A percentile compares a stretch with the other conserved stretches of the same genome.
Conservation (phyloP, 2,329 filamentous ascomycete genomes). For the Fusarium begoniae region DNA sequence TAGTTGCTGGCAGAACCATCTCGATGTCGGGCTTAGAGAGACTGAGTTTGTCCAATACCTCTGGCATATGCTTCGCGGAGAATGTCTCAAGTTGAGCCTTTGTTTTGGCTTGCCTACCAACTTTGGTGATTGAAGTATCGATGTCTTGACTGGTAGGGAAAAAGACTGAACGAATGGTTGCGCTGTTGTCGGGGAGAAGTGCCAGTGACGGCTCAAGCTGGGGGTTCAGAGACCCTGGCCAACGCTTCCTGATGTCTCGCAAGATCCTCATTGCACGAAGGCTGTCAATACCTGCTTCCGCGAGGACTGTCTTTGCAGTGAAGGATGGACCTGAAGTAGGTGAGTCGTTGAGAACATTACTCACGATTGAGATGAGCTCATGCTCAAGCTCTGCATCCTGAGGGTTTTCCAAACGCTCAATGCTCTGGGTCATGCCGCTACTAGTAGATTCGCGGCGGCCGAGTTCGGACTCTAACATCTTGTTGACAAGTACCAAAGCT, state of each 20-base stretch:
- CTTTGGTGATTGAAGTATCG: rapidly evolving
- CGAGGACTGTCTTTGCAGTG: neutral
- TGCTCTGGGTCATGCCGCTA: rapidly evolving
- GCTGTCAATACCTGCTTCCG: constrained; percentile 8
- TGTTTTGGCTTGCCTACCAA: neutral
- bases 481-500: neutral
- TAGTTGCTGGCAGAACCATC: constrained; percentile 6
- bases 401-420: neutral
- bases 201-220: constrained; percentile 3
- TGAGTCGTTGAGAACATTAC: neutral
- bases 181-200: neutral
- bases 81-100: neutral
- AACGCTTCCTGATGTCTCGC: constrained; percentile 5
- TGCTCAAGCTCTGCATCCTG: neutral
- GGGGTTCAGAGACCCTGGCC: neutral
- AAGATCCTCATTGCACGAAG: constrained; percentile 18
- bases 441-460: rapidly evolving
- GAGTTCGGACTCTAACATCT: neutral
- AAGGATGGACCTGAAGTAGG: rapidly evolving
- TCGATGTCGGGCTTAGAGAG: neutral
- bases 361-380: neutral
- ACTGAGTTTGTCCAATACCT: neutral
- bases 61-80: neutral
- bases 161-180: neutral
- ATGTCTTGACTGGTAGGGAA: neutral